Evolutionary conservation across 2,329 filamentous ascomycete species (phyloP), one percentile per base, ranked within the genome.

Genomic region (Fusarium sp.): DNA sequence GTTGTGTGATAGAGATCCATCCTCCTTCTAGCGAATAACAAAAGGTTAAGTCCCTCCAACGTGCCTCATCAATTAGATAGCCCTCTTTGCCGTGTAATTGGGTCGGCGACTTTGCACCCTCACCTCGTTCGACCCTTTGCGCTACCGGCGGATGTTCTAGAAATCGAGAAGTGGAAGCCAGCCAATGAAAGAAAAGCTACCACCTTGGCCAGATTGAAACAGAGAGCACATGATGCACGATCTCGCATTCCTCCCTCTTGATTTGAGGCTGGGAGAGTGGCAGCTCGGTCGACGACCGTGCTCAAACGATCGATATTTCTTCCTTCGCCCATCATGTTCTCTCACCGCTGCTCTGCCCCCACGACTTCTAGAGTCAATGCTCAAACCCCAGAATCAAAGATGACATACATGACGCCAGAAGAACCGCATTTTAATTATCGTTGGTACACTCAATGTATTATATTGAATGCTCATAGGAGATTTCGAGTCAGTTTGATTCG

Each of bases 91-190:
- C 21, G 56, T 67, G 42, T 56, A 33, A 65, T 55, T 68, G 55
- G 61, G 63, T 69, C 55, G 49, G 57, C 66, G 63, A 53, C 39
- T 60, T 47, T 59, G 21, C 53, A 35, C 54, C 61, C 41, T 72
- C 68, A 68, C 64, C 68, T 75, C 68, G 52, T 74, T 62, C 56
- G 52, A 63, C 55, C 42, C 43, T 65, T 56, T 71, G 76, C 77
- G 77, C 75, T 75, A 77, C 75, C 67, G 74, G 77, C 77, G 77
- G 76, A 73, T 78, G 70, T 77, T 69, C 75, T 74, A 77, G 74
- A 78, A 77, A 77, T 76, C 69, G 48, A 66, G 54, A 52, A 43
- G 49, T 60, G 28, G 50, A 41, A 54, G 42, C 75, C 69, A 56
- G 42, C 75, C 75, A 76, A 76, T 75, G 61, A 67, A 20, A 46